These are phyloP conservation scores for Cercospora citrullina DNA, from an alignment of 2,329 filamentous ascomycete species.

Conservation along the genomic window DNA sequence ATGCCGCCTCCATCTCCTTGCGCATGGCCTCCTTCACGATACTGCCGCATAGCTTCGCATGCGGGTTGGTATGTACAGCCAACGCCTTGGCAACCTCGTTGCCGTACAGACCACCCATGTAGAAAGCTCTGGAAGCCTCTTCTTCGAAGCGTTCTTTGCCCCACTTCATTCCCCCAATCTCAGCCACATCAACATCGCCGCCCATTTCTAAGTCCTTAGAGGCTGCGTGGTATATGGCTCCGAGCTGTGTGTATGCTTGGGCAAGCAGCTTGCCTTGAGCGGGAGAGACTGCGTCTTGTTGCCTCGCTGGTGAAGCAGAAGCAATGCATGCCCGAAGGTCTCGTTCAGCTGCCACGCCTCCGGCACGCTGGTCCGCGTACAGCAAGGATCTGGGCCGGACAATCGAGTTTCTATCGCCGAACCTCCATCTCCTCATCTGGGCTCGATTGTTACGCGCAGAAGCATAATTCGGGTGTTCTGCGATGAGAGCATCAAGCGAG, in stretches of 20 bases:
- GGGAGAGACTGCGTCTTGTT: constrained; percentile 59
- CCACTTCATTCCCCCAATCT: constrained; percentile 39
- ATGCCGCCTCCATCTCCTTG: constrained; percentile 50
- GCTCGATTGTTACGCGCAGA: constrained; percentile 74
- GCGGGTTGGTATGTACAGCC: constrained; percentile 62
- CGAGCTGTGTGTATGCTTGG: constrained; percentile 67
- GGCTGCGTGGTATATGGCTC: constrained; percentile 36
- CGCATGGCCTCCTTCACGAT: constrained; percentile 62
- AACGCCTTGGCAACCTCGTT: constrained; percentile 59
- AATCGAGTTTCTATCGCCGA: constrained; percentile 54
- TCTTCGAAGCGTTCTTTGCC: constrained; percentile 49
- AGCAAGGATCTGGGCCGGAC: constrained; percentile 17
- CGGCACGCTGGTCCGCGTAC: constrained; percentile 3
- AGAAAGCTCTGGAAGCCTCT: constrained; percentile 57
- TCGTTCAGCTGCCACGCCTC: constrained; percentile 29
- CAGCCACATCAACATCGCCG: constrained; percentile 32
- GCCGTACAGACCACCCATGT: constrained; percentile 55
- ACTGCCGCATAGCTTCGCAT: constrained; percentile 62
- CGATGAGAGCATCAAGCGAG: constrained; percentile 58
- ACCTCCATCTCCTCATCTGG: constrained; percentile 50
- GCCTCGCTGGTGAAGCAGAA: constrained; percentile 57
- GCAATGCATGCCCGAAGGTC: constrained; percentile 53
- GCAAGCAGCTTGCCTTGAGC: constrained; percentile 66
- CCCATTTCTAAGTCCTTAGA: constrained; percentile 27
- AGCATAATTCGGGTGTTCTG: constrained; percentile 64